A percentile compares a stretch with the other conserved stretches of the same genome.
phyloP scores from a whole-genome alignment of 2,329 filamentous ascomycete genomes.

The Catunica adiposa region DNA sequence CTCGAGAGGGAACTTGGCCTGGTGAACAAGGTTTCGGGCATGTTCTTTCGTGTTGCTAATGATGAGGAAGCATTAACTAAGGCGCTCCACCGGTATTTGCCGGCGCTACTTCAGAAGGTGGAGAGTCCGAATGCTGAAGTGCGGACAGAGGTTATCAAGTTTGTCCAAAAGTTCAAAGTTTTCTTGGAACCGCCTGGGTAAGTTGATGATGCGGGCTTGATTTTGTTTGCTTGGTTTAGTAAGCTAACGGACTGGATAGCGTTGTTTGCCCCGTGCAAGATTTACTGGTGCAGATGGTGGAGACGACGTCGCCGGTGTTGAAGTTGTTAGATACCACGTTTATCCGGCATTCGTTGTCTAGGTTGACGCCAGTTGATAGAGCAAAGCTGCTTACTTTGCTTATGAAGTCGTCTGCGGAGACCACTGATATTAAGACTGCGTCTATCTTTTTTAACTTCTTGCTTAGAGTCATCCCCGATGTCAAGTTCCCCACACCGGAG shows the following conservation, averaged over 20 bases:
- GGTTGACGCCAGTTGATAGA: constrained; percentile 40
- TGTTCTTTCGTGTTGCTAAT: constrained; percentile 61
- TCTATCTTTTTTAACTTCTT: constrained; percentile 61
- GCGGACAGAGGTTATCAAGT: constrained; percentile 50
- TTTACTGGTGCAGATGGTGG: constrained; percentile 76
- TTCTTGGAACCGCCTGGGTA: constrained; percentile 37
- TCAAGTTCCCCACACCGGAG: constrained; percentile 57
- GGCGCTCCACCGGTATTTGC: constrained; percentile 61
- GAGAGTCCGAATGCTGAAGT: constrained; percentile 66
- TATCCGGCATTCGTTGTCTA: constrained; percentile 60
- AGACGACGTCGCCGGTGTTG: constrained; percentile 54
- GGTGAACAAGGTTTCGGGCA: constrained; percentile 70
- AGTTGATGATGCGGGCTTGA: constrained; percentile 14
- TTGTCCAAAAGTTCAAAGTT: constrained; percentile 35
- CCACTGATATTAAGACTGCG: constrained; percentile 23
- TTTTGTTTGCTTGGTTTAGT: not conserved
- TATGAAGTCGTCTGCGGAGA: constrained; percentile 45
- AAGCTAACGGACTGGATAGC: constrained; percentile 20
- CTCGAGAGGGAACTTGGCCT: constrained; percentile 55
- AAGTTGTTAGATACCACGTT: constrained; percentile 80
- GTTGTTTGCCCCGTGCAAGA: constrained; percentile 72
- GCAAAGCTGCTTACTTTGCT: constrained; percentile 56
- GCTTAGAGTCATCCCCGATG: constrained; percentile 55
- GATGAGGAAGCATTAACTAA: constrained; percentile 69
- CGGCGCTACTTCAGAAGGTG: constrained; percentile 72